Evolutionary conservation across 805 yeast species (phyloP).

Genomic region (Cyberlindnera suaveolens): DNA sequence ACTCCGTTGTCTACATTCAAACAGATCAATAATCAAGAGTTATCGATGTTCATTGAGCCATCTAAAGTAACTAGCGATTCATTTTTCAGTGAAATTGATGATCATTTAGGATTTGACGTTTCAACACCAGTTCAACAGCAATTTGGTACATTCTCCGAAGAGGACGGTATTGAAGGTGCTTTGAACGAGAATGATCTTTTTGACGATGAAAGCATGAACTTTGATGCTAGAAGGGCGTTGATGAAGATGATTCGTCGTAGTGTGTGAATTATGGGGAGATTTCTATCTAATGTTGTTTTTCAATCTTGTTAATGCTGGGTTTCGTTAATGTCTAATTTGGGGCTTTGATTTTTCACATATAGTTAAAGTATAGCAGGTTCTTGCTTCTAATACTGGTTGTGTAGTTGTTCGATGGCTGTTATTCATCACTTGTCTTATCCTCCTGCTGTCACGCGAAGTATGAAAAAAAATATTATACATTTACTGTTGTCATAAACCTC

Average conservation of each 20-base stretch:
- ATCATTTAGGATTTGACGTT: constrained; percentile 9
- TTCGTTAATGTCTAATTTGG: background rate
- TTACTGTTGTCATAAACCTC: too few species aligned
- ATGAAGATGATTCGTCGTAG: constrained; percentile 24
- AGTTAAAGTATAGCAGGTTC: too few species aligned
- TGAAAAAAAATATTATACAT: too few species aligned
- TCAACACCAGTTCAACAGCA: constrained; percentile 2
- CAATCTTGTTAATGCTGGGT: background rate
- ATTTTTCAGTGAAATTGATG: constrained; percentile 16
- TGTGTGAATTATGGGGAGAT: constrained; percentile 4
- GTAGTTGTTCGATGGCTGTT: too few species aligned
- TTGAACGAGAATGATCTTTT: constrained; percentile 9
- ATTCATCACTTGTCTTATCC: too few species aligned
- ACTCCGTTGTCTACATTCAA: constrained; percentile 1
- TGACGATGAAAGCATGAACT: constrained; percentile 14
- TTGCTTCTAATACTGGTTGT: too few species aligned
- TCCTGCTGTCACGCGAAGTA: too few species aligned
- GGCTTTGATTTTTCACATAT: too few species aligned
- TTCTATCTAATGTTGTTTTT: background rate
- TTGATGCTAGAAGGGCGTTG: constrained; percentile 26
- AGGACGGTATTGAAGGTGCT: constrained; percentile 5
- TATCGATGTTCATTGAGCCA: constrained; percentile 20
- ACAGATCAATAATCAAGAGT: constrained; percentile 14
- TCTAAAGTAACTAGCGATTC: constrained; percentile 15
- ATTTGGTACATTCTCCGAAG: background rate